Base-by-base conservation (phyloP, 495 filamentous ascomycete genomes). In the Letharia lupina region DNA sequence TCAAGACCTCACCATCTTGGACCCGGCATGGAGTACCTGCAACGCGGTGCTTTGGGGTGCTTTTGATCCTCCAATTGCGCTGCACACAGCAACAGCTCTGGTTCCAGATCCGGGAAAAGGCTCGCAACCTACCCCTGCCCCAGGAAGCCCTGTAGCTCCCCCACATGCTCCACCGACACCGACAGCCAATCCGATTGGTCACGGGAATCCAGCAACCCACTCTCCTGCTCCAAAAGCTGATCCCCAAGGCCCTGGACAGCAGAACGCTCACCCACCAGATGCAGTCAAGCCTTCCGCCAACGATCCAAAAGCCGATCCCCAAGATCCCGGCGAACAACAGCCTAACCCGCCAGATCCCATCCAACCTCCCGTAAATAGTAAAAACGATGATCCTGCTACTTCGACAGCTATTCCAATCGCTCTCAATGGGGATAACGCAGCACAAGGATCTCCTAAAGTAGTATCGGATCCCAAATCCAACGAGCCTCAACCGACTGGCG, bases 21-120 rank as follows among this genome's bases (percentile, higher is more conserved):
- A 56, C 13, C 52, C 52, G 18, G 52, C 28, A 6, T 56, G 52
- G 31, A 33, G 28, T 56, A 56, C 52, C 52, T 56, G 52, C 31
- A 18, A 56, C 31, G 52, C 15, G 16, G 52, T 56, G 52, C 6
- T 5, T 18, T 56, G 52, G 52, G 52, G 52, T 35, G 52, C 52
- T 35, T 56, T 56, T 56, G 52, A 56, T 56, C 52, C 52, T 56
- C 52, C 52, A 7, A 35, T 56, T 56, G 52, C 52, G 31, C 31
- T 56, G 6, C 52, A 56, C 12, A 56, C 11, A 33, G 52, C 52
- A 33, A 56, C 52, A 56, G 52, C 52, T 56, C 28, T 56, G 15
- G 52, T 20, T 56, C 28, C 28, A 35, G 52, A 56, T 56, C 52
- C 52, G 31, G 31, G 13, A 2, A 33, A 35, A 16, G 18, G 18